Percentiles rank a stretch among this genome's conserved stretches.
Evolutionary conservation across 257 asterid species (phyloP).

Genomic region (Gentiana dahurica): DNA sequence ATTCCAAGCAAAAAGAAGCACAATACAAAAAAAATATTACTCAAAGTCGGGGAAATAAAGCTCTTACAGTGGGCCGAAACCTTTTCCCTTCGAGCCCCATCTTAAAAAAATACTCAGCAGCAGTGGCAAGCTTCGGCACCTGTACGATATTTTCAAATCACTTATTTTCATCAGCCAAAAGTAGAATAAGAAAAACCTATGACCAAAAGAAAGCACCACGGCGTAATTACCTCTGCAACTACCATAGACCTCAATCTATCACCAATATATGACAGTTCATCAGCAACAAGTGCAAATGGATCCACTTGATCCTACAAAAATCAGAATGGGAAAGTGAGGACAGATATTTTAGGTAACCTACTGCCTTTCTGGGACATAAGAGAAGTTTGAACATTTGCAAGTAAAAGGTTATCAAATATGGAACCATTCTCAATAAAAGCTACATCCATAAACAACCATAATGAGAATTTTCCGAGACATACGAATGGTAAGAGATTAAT

Average conservation of each 20-base stretch:
- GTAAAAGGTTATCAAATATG: not conserved
- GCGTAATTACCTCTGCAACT: conserved; percentile 66
- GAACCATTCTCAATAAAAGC: not conserved
- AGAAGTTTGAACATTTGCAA: not conserved
- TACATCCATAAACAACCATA: not conserved
- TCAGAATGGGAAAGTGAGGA: not conserved
- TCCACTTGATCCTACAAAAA: conserved; percentile 63
- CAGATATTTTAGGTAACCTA: not conserved
- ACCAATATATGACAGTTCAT: conserved; percentile 72
- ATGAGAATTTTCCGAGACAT: not conserved
- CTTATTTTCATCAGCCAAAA: not conserved
- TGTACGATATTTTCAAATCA: conserved; percentile 14
- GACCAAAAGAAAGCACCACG: too few relatives aligned
- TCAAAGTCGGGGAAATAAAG: not conserved
- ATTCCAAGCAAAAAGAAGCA: not conserved
- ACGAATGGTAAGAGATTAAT: not conserved
- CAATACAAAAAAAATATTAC: not conserved
- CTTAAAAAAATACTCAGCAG: conserved; percentile 90
- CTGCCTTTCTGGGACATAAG: not conserved
- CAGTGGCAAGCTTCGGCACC: conserved; percentile 99
- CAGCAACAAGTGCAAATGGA: conserved; percentile 97
- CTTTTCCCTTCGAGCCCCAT: conserved; percentile 93
- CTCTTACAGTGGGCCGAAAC: conserved; percentile 93
- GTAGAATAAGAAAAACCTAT: not conserved
- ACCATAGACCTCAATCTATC: conserved; percentile 92